Evolutionary conservation across 164 flowering plant species (phyloP).

Genomic region (Vitis riparia): DNA sequence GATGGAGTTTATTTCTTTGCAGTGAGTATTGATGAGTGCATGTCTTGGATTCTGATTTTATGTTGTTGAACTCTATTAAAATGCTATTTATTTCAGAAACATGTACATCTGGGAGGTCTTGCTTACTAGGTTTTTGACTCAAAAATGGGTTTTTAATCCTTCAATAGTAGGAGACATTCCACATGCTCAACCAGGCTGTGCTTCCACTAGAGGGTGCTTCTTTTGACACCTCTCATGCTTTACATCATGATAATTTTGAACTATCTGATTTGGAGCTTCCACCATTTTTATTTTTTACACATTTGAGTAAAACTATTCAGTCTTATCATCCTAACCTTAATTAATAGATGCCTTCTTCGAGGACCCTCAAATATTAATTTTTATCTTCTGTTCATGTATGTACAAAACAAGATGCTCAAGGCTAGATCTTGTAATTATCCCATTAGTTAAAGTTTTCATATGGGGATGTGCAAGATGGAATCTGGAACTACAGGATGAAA

Average conservation of each 20-base stretch:
- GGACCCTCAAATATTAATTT: too few species aligned
- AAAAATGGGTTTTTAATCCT: neutral
- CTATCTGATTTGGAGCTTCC: neutral
- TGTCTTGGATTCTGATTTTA: neutral
- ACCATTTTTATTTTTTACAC: neutral
- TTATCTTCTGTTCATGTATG: too few species aligned
- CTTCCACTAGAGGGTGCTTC: neutral
- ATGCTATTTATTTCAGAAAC: too few species aligned
- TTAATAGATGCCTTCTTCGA: too few species aligned
- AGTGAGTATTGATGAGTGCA: constrained; percentile 43
- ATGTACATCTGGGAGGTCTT: too few species aligned
- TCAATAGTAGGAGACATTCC: neutral
- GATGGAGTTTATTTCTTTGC: constrained; percentile 90
- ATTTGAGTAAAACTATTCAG: neutral
- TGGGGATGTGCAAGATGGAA: too few species aligned
- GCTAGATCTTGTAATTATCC: too few species aligned
- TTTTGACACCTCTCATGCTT: neutral
- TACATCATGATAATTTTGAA: neutral
- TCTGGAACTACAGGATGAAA: too few species aligned
- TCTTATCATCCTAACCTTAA: neutral
- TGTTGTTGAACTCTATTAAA: neutral
- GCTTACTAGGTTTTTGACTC: too few species aligned
- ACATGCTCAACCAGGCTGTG: too few species aligned
- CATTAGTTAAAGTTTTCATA: too few species aligned
- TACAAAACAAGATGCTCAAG: too few species aligned